These are phyloP conservation scores for Starmera stellimalicola DNA, from an alignment of 1,139 yeast species.

Conservation along the genomic window DNA sequence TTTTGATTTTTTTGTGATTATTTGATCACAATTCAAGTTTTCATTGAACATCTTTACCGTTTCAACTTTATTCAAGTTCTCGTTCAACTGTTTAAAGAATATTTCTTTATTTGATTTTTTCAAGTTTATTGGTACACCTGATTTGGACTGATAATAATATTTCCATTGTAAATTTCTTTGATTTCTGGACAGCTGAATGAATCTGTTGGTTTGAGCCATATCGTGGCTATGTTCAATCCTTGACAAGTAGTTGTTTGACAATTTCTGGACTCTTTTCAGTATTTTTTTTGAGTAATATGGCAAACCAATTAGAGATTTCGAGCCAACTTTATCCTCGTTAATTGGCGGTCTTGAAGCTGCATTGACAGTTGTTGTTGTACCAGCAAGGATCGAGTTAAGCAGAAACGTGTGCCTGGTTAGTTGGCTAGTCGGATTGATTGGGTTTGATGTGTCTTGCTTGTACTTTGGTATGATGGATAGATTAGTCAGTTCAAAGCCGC, in stretches of 20 bases:
- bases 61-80: conserved; percentile 19
- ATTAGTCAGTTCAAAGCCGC: conserved; percentile 27
- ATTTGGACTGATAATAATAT: conserved; percentile 29
- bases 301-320: conserved; percentile 22
- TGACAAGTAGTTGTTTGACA: conserved; percentile 21
- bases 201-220: conserved; percentile 23
- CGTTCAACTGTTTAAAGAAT: conserved; percentile 18
- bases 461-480: conserved; percentile 27
- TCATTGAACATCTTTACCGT: conserved; percentile 22
- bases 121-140: conserved; percentile 26
- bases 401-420: conserved; percentile 17
- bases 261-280: conserved; percentile 13
- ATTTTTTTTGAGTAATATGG: conserved; percentile 20
- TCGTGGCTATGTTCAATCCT: conserved; percentile 29
- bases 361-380: conserved; percentile 3
- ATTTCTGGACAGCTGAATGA: conserved; percentile 21
- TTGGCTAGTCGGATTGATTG: conserved; percentile 13
- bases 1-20: conserved; percentile 25
- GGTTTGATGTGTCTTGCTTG: conserved; percentile 18
- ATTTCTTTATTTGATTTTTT: conserved; percentile 16
- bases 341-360: conserved; percentile 11
- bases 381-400: conserved; percentile 20
- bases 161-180: conserved; percentile 25
- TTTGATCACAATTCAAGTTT: conserved; percentile 24
- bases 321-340: conserved; percentile 11